Evolutionary conservation across 306 rosid species (phyloP).

Genomic region (Erythrophleum fordii): DNA sequence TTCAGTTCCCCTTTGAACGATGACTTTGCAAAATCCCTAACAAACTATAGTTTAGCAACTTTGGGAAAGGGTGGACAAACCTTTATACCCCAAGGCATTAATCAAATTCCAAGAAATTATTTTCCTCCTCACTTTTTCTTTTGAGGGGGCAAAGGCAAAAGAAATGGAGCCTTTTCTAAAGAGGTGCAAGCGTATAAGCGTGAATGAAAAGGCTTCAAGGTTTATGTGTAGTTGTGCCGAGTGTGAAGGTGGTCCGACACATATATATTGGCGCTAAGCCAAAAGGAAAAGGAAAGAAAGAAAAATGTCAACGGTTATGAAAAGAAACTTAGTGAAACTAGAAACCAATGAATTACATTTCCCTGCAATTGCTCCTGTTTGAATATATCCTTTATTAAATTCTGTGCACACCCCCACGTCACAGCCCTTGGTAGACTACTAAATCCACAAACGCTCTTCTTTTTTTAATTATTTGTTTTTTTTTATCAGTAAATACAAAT

Average conservation of each 20-base stretch:
- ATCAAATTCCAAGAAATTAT: constrained; percentile 65
- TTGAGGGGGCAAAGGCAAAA: constrained; percentile 37
- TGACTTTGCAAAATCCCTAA: constrained; percentile 31
- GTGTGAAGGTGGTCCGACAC: constrained; percentile 87
- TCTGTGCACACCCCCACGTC: constrained; percentile 69
- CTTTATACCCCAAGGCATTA: constrained; percentile 37
- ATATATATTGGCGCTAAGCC: constrained; percentile 49
- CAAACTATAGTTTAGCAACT: constrained; percentile 34
- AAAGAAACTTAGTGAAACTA: constrained; percentile 56
- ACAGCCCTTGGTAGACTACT: constrained; percentile 47
- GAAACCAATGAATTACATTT: constrained; percentile 52
- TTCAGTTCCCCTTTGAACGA: constrained; percentile 28
- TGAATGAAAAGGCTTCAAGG: constrained; percentile 68
- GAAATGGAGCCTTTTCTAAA: constrained; percentile 60
- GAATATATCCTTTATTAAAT: constrained; percentile 68
- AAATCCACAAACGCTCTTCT: constrained; percentile 39
- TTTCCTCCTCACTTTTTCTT: constrained; percentile 49
- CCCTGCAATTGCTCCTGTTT: constrained; percentile 47
- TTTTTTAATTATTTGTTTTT: not conserved
- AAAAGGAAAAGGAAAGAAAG: constrained; percentile 44
- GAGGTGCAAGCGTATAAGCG: constrained; percentile 53
- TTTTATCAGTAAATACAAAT: not conserved
- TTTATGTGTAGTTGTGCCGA: constrained; percentile 65
- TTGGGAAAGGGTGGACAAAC: constrained; percentile 31
- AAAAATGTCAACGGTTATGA: constrained; percentile 80